These are phyloP conservation scores for Ceratobasidium sp. DNA, from an alignment of 1,284 basidiomycete genomes.

Conservation along the genomic window DNA sequence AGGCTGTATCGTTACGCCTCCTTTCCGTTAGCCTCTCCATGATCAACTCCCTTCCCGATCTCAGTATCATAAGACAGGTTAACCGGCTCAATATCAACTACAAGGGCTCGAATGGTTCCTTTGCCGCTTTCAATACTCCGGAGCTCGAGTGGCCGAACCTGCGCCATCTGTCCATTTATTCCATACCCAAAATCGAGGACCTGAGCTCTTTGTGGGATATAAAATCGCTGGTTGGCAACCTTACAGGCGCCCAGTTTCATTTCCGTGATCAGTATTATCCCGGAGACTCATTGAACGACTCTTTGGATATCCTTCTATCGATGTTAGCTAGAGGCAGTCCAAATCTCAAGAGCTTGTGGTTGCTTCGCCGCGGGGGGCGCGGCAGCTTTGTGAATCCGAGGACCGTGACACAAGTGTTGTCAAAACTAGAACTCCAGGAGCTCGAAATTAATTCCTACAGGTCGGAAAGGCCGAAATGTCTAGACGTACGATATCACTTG, in stretches of 20 bases:
- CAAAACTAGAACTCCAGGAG: not conserved
- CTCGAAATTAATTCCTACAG: not conserved
- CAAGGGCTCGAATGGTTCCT: not conserved
- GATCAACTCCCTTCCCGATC: not conserved
- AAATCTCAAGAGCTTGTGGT: not conserved
- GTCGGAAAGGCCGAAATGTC: not conserved
- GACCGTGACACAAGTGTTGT: not conserved
- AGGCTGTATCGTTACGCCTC: not conserved
- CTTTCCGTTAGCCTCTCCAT: not conserved
- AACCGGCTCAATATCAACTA: not conserved
- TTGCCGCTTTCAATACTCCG: not conserved
- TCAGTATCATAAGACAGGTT: not conserved
- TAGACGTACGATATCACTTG: not conserved
- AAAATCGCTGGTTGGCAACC: not conserved
- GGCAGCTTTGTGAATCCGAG: not conserved
- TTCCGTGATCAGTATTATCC: not conserved
- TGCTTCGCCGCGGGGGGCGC: not conserved
- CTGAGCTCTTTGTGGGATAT: not conserved
- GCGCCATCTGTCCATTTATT: not conserved
- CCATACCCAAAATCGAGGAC: not conserved
- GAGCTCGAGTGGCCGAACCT: not conserved
- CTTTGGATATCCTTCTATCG: not conserved
- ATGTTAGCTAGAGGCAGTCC: not conserved
- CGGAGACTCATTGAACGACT: not conserved
- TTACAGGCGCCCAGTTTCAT: not conserved